Conservation (phyloP, 768 basidiomycete genomes). For the Ephemerocybe angulata region DNA sequence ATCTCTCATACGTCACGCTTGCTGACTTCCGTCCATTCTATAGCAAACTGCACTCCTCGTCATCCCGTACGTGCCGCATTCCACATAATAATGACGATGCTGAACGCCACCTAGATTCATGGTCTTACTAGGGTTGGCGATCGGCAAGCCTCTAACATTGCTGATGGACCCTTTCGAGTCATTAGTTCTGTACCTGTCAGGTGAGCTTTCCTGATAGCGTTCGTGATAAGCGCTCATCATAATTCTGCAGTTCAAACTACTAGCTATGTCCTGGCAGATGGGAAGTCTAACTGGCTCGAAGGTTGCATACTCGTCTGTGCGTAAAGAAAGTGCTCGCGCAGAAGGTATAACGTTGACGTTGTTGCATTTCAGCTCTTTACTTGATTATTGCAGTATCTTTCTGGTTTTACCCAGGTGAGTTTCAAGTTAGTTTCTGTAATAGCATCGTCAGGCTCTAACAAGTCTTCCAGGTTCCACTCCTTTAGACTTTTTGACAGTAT, state of each 20-base stretch:
- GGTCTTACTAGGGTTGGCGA: constrained; percentile 75
- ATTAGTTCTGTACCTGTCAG: constrained; percentile 47
- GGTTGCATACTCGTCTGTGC: constrained; percentile 71
- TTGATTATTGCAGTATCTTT: constrained; percentile 69
- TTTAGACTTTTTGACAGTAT: constrained; percentile 9
- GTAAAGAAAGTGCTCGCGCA: no score
- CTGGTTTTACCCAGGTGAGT: constrained; percentile 60
- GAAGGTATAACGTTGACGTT: no score
- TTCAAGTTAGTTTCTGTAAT: background rate
- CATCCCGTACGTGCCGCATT: constrained; percentile 32
- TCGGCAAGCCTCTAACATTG: constrained; percentile 74
- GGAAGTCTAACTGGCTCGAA: constrained; percentile 91
- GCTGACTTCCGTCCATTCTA: background rate
- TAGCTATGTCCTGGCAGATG: constrained; percentile 82
- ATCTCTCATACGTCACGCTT: background rate
- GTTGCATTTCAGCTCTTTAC: constrained; percentile 51
- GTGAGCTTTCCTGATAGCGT: constrained; percentile 20
- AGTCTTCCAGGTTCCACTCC: constrained; percentile 20
- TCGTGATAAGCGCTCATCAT: background rate
- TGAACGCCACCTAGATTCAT: constrained; percentile 47
- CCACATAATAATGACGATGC: background rate
- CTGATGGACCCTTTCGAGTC: constrained; percentile 89
- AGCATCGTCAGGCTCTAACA: background rate
- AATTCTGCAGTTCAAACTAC: constrained; percentile 63
- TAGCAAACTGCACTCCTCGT: constrained; percentile 63